These are phyloP conservation scores for Trapa bicornis DNA, from an alignment of 345 rosid genomes.

Conservation along the genomic window DNA sequence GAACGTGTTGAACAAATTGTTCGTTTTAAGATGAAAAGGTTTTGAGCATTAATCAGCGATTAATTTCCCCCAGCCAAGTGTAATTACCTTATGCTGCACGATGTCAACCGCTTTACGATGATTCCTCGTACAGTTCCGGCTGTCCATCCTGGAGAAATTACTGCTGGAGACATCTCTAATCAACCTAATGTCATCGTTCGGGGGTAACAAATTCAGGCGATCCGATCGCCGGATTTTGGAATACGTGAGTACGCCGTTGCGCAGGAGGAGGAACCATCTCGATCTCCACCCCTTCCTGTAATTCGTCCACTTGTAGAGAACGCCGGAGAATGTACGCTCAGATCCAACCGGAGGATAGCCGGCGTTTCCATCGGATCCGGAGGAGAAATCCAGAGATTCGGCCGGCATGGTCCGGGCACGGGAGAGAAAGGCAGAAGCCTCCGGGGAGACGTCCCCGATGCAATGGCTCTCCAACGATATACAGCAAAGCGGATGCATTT, in stretches of 20 bases:
- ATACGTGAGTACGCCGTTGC: slow-evolving; percentile 68
- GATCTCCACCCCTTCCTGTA: slow-evolving; percentile 98
- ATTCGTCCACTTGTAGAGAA: slow-evolving; percentile 91
- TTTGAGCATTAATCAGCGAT: neutral
- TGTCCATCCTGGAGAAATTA: slow-evolving; percentile 46
- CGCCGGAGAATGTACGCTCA: slow-evolving; percentile 64
- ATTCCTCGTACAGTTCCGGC: slow-evolving; percentile 36
- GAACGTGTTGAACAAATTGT: neutral
- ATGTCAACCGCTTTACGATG: slow-evolving; percentile 60
- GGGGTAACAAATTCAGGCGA: slow-evolving; percentile 33
- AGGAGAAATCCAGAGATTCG: slow-evolving; percentile 10
- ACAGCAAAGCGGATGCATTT: slow-evolving; percentile 92
- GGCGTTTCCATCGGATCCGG: slow-evolving; percentile 28
- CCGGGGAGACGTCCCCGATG: slow-evolving; percentile 53
- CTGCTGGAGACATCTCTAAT: slow-evolving; percentile 58
- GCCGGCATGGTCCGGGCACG: slow-evolving; percentile 63
- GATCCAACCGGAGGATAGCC: slow-evolving; percentile 28
- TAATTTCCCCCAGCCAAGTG: neutral
- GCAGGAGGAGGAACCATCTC: slow-evolving; percentile 66
- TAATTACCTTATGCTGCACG: slow-evolving; percentile 70
- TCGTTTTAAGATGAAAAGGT: slow-evolving; percentile 2
- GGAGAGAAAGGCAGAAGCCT: slow-evolving; percentile 20
- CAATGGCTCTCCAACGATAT: slow-evolving; percentile 67
- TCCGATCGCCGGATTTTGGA: slow-evolving; percentile 68
- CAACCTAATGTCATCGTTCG: slow-evolving; percentile 48